Evolutionary conservation across 306 rosid genomes (phyloP).

Genomic region (Prunus mongolica): DNA sequence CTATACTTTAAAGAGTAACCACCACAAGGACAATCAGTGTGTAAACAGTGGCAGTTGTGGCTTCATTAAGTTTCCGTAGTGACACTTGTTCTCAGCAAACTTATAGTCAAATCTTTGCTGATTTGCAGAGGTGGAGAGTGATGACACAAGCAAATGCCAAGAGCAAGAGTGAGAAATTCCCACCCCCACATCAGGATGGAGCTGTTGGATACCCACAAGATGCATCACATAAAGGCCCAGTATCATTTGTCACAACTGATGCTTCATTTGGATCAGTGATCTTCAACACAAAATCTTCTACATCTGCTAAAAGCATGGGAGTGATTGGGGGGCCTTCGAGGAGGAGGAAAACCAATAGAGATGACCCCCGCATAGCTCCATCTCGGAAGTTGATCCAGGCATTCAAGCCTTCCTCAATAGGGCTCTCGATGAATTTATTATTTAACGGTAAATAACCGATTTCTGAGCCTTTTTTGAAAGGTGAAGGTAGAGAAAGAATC

Average conservation of each 20-base stretch:
- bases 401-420: slow-evolving; percentile 65
- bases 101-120: slow-evolving; percentile 23
- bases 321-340: slow-evolving; percentile 45
- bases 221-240: slow-evolving; percentile 50
- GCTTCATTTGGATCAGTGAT: slow-evolving; percentile 54
- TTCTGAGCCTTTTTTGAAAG: slow-evolving; percentile 29
- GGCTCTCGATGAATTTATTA: slow-evolving; percentile 52
- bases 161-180: slow-evolving; percentile 97
- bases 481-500: slow-evolving; percentile 29
- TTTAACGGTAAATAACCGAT: slow-evolving; percentile 47
- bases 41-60: neutral
- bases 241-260: slow-evolving; percentile 62
- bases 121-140: slow-evolving; percentile 79
- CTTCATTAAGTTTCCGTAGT: neutral
- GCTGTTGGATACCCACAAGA: slow-evolving; percentile 71
- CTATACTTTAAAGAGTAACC: neutral
- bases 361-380: slow-evolving; percentile 46
- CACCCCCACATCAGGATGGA: slow-evolving; percentile 95
- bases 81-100: neutral
- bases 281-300: slow-evolving; percentile 52
- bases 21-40: neutral
- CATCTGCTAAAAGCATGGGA: slow-evolving; percentile 35
- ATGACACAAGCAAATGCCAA: slow-evolving; percentile 64
- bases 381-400: slow-evolving; percentile 64
- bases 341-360: slow-evolving; percentile 41